Evolutionary conservation across 768 basidiomycete species (phyloP).

Genomic region (Russula sp.): DNA sequence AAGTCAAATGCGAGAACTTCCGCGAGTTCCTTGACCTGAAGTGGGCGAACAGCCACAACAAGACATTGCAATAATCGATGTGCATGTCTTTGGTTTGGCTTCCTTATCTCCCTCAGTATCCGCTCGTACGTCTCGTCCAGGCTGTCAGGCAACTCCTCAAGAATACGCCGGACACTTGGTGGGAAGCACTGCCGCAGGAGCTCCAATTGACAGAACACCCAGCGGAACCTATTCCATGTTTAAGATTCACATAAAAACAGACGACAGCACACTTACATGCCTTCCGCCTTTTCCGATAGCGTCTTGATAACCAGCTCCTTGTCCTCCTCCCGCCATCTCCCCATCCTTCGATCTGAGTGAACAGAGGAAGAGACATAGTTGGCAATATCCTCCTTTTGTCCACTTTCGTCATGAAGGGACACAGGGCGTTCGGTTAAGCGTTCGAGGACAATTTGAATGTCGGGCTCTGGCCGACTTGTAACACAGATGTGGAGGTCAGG

Average conservation of each 20-base stretch:
- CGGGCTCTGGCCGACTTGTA: conserved; percentile 15
- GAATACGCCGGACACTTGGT: neutral
- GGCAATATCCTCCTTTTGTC: neutral
- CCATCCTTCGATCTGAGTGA: neutral
- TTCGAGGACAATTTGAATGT: conserved; percentile 2
- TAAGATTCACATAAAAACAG: neutral
- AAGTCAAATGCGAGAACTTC: conserved; percentile 6
- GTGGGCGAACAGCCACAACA: conserved; percentile 1
- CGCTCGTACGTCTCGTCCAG: conserved; percentile 16
- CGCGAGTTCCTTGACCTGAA: neutral
- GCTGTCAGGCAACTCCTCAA: conserved; percentile 2
- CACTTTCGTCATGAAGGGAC: conserved; percentile 6
- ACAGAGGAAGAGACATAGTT: conserved; percentile 2
- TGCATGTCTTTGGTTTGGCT: conserved; percentile 4
- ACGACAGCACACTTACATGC: neutral
- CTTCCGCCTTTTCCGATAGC: neutral
- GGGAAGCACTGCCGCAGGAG: neutral
- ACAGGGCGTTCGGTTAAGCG: neutral
- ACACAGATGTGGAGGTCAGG: conserved; percentile 5
- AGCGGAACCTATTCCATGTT: neutral
- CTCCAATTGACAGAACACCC: conserved; percentile 4
- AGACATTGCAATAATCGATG: conserved; percentile 14
- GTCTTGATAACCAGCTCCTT: neutral
- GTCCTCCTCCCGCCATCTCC: conserved; percentile 8
- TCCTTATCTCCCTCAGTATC: conserved; percentile 4